Base-by-base conservation (phyloP, 176 grass and related monocot species). In the barley (Hordeum vulgare) region DNA sequence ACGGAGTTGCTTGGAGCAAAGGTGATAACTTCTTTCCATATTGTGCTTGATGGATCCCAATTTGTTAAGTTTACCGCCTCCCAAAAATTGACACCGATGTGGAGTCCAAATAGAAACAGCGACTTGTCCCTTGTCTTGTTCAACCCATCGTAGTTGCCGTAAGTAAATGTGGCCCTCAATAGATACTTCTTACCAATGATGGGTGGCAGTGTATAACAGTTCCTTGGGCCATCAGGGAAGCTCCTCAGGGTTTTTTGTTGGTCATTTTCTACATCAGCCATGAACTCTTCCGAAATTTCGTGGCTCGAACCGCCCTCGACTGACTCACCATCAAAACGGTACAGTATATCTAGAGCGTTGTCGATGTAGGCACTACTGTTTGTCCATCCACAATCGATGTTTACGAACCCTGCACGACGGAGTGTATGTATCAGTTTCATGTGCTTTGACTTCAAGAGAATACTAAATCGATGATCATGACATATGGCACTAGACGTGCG, bases 41-140 rank as follows among this genome's bases (percentile, higher is more conserved):
- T 0, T 0, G 23, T 49, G 0, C 0, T 0, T 1, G 29, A 0
- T 25, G 75, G 12, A 37, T 7, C 1, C 1, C 0, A 9, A 0
- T 74, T 75, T 76, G 71, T 66, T 14, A 84, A 28, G 71, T 84
- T 84, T 5, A 84, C 41, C 3, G 1, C 1, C 26, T 31, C 47
- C 81, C 81, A 83, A 41, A 83, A 53, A 47, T 83, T 83, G 40
- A 65, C 71, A 0, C 81, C 81, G 0, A 83, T 75, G 2, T 83
- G 71, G 81, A 83, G 71, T 24, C 28, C 81, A 37, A 75, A 83
- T 4, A 20, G 39, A 61, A 83, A 83, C 2, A 25, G 8, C 0
- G 59, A 63, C 8, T 42, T 15, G 0, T 36, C 28, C 10, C 0
- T 0, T 0, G 59, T 14, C 5, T 5, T 66, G 60, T 76, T 84